These are phyloP conservation scores for Pogostemon cablin DNA, from an alignment of 257 asterid species.

Conservation along the genomic window DNA sequence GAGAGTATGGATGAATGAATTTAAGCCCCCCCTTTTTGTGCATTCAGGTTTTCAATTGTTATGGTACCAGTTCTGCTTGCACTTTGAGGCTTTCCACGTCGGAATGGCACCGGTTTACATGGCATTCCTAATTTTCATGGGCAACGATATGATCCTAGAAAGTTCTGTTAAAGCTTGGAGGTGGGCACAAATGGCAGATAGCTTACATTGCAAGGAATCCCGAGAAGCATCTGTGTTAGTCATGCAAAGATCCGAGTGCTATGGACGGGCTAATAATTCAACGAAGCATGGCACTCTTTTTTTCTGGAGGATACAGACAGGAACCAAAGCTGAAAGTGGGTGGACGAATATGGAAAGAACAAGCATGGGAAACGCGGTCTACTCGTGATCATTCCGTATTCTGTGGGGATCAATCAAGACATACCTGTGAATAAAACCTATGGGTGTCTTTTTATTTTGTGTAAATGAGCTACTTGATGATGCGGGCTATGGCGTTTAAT, in stretches of 20 bases:
- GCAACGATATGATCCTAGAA: conserved; percentile 47
- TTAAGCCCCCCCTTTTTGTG: neutral
- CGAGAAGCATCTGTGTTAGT: conserved; percentile 55
- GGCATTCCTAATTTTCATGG: conserved; percentile 60
- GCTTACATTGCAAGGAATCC: conserved; percentile 58
- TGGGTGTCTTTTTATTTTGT: conserved; percentile 14
- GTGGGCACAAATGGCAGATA: conserved; percentile 46
- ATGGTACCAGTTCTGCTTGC: conserved; percentile 55
- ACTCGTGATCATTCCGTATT: neutral
- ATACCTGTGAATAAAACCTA: conserved; percentile 28
- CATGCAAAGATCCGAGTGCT: conserved; percentile 46
- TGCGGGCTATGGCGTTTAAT: neutral
- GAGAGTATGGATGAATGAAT: too few species aligned
- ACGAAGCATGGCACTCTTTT: conserved; percentile 50
- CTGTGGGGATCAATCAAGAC: neutral
- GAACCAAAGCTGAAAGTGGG: conserved; percentile 51
- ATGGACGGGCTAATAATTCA: conserved; percentile 56
- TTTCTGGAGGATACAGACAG: conserved; percentile 49
- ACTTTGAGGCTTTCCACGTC: conserved; percentile 54
- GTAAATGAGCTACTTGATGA: conserved; percentile 29
- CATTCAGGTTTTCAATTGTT: conserved; percentile 50
- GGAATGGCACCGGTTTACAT: conserved; percentile 55
- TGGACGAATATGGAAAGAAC: conserved; percentile 53
- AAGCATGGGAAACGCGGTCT: conserved; percentile 25
- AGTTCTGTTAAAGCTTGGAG: conserved; percentile 49